These are phyloP conservation scores for Candida buenavistaensis DNA, from an alignment of 1,139 yeast genomes.

Conservation along the genomic window DNA sequence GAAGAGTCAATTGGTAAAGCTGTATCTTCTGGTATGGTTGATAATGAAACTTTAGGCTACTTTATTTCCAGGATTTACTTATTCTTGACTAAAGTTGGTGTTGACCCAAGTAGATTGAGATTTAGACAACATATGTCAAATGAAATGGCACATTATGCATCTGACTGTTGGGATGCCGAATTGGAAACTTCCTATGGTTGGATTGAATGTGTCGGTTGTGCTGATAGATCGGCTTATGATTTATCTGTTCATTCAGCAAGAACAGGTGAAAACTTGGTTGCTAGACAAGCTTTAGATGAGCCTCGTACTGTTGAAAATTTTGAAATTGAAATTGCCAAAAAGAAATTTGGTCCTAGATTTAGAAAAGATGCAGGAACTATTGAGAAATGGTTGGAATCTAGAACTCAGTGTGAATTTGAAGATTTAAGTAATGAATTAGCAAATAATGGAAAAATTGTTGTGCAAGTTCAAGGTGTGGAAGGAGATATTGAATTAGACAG, in stretches of 20 bases:
- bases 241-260: constrained; percentile 92
- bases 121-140: constrained; percentile 98
- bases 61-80: constrained; percentile 89
- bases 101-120: constrained; percentile 77
- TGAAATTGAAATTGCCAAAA: constrained; percentile 86
- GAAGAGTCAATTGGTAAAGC: constrained; percentile 85
- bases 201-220: constrained; percentile 99
- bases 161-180: constrained; percentile 99
- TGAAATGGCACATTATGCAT: constrained; percentile 99
- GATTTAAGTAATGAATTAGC: constrained; percentile 68
- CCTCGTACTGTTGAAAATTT: constrained; percentile 81
- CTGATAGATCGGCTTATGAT: constrained; percentile 98
- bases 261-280: constrained; percentile 92
- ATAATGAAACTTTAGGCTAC: constrained; percentile 95
- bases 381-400: constrained; percentile 71
- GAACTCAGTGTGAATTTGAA: constrained; percentile 87
- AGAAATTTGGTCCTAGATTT: constrained; percentile 96
- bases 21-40: constrained; percentile 82
- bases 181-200: constrained; percentile 94
- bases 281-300: constrained; percentile 82
- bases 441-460: constrained; percentile 62
- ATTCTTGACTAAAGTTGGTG: constrained; percentile 88
- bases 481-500: constrained; percentile 68
- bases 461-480: constrained; percentile 61
- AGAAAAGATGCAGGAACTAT: constrained; percentile 95